Evolutionary conservation across 2,329 filamentous ascomycete genomes (phyloP), one percentile per base, ranked within the genome.

Genomic region (Colletotrichum tabaci): DNA sequence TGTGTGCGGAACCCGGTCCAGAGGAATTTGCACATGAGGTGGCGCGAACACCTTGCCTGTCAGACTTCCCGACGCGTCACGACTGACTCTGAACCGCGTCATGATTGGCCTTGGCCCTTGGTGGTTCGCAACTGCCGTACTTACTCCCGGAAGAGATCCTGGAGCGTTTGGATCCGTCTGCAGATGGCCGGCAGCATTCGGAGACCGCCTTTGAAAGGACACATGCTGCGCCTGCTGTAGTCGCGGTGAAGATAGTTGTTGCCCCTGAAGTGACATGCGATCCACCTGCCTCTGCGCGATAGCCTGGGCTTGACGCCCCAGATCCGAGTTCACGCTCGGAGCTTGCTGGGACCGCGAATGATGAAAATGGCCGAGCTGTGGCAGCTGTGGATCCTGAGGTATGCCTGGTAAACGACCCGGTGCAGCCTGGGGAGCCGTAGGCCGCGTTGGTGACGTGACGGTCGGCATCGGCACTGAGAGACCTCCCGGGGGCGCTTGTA

Each of bases 1-100:
- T 49, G 79, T 82, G 46, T 80, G 76, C 0, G 87, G 84, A 73
- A 82, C 81, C 7, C 88, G 84, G 16, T 75, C 56, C 8, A 74
- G 42, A 23, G 65, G 42, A 2, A 80, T 77, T 35, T 67, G 73
- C 21, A 73, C 18, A 8, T 66, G 62, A 18, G 72, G 73, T 2
- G 67, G 58, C 35, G 77, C 77, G 38, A 80, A 73, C 4, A 80
- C 44, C 18, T 69, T 73, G n/a, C 77, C 74, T n/a, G 16, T 52
- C 21, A 30, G 42, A 35, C 56, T 40, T 35, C 30, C 35, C 40
- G 49, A 42, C 23, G 21, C 44, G 26, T 66, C 53, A 46, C 30
- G 35, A 49, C 26, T 60, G n/a, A 26, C 23, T 21, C 52, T 57
- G 15, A 35, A 26, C 30, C 40, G 52, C 42, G 40, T 7, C 8